Evolutionary conservation across 139 green algal species (phyloP).

Genomic region (Diplosphaera chodatii): DNA sequence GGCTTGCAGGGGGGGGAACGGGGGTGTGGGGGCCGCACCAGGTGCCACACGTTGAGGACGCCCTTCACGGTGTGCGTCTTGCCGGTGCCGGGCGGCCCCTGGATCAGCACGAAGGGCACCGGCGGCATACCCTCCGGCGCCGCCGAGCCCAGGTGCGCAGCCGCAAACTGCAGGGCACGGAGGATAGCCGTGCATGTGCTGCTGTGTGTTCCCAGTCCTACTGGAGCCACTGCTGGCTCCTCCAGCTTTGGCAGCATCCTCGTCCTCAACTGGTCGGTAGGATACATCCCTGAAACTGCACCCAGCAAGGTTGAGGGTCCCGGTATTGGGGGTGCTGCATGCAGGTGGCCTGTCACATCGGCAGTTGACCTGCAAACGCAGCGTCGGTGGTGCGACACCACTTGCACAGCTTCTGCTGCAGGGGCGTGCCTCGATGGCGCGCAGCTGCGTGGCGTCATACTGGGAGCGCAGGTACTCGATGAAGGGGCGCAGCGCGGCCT

Average conservation of each 20-base stretch:
- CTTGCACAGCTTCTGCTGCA: background rate
- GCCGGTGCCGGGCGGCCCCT: constrained; percentile 76
- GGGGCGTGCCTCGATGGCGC: constrained; percentile 49
- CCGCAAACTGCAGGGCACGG: background rate
- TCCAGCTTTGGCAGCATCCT: too few species aligned
- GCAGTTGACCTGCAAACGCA: background rate
- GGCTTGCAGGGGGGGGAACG: too few species aligned
- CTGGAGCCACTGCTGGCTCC: too few species aligned
- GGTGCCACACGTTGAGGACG: constrained; percentile 90
- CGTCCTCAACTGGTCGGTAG: too few species aligned
- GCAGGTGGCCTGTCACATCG: too few species aligned
- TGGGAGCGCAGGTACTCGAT: constrained; percentile 35
- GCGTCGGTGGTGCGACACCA: too few species aligned
- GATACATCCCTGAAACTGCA: too few species aligned
- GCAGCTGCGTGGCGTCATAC: constrained; percentile 61
- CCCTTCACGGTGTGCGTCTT: constrained; percentile 90
- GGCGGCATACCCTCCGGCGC: background rate
- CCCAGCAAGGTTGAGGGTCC: too few species aligned
- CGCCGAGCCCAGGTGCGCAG: background rate
- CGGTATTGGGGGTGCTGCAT: too few species aligned
- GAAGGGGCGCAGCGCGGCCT: constrained; percentile 24
- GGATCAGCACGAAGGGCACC: constrained; percentile 66
- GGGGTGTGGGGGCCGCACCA: constrained; percentile 30
- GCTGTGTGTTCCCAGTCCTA: too few species aligned
- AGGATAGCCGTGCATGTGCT: background rate